phyloP scores from a whole-genome alignment of 139 green algal genomes.

The Tetraselmis chui region DNA sequence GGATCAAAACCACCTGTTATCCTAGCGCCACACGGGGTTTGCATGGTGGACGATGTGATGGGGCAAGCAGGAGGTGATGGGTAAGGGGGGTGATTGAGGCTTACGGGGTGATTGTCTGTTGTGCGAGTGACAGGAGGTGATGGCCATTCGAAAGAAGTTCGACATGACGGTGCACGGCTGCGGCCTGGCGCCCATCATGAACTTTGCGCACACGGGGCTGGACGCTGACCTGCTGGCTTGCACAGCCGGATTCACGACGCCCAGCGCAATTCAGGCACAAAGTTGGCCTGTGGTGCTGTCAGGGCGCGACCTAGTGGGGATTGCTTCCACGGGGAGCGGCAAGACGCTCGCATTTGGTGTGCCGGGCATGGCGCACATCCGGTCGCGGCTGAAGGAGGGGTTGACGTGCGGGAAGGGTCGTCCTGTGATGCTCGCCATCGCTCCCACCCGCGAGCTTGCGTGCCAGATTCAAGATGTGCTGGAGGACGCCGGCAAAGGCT shows the following conservation, averaged over 20 bases:
- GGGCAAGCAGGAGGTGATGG: no score
- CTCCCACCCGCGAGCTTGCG: conserved; percentile 88
- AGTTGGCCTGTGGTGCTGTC: conserved; percentile 72
- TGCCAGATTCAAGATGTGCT: conserved; percentile 74
- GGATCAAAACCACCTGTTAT: no score
- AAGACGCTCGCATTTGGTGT: conserved; percentile 83
- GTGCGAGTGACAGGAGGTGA: conserved; percentile 35
- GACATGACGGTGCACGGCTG: conserved; percentile 42
- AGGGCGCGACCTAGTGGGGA: conserved; percentile 79
- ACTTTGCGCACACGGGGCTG: conserved; percentile 57
- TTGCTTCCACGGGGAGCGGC: conserved; percentile 75
- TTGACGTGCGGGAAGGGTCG: conserved; percentile 14
- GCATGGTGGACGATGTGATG: no score
- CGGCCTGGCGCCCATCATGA: conserved; percentile 16
- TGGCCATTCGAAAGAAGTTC: conserved; percentile 32
- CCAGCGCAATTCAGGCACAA: conserved; percentile 78
- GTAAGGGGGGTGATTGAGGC: no score
- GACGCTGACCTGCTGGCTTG: conserved; percentile 53
- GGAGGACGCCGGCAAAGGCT: conserved; percentile 45
- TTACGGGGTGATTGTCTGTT: no score
- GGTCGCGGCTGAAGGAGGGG: conserved; percentile 39
- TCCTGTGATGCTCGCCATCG: conserved; percentile 67
- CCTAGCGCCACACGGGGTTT: no score
- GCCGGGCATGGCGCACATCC: conserved; percentile 71
- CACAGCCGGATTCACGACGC: conserved; percentile 50